A percentile compares a stretch with the other conserved stretches of the same genome.
Conservation (phyloP, 2,329 filamentous ascomycete species). For the Ilyonectria destructans region DNA sequence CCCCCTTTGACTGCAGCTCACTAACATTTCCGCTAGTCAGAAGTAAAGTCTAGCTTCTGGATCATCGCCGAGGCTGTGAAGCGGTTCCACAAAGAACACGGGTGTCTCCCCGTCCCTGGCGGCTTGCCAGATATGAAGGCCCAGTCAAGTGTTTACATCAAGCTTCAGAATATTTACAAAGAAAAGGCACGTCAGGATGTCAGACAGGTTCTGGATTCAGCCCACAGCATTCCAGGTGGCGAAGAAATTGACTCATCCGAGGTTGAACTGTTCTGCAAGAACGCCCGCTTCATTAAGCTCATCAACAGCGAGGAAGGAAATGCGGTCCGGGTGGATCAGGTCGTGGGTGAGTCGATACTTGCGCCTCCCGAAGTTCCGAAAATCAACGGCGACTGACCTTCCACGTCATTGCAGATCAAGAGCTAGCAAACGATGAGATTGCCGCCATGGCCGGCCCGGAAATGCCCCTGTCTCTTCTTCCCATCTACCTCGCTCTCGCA, state of each 20-base stretch:
- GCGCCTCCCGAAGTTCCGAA: neutral
- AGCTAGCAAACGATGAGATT: constrained; percentile 70
- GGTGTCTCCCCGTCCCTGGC: constrained; percentile 86
- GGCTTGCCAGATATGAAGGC: constrained; percentile 98
- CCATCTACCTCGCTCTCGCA: constrained; percentile 78
- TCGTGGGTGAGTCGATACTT: constrained; percentile 65
- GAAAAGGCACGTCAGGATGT: constrained; percentile 85
- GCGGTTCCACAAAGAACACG: constrained; percentile 81
- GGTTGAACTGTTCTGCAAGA: constrained; percentile 95
- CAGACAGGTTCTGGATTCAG: constrained; percentile 79
- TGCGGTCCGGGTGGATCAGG: constrained; percentile 66
- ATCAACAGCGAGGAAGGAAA: constrained; percentile 71
- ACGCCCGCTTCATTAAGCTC: constrained; percentile 92
- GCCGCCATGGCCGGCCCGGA: constrained; percentile 62
- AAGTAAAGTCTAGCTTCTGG: constrained; percentile 83
- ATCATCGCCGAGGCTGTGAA: constrained; percentile 86
- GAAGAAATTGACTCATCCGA: constrained; percentile 77
- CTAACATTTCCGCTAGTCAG: constrained; percentile 52
- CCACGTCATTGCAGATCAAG: constrained; percentile 60
- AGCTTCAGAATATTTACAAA: constrained; percentile 95
- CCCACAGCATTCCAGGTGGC: constrained; percentile 68
- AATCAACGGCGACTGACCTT: constrained; percentile 11
- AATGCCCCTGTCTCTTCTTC: constrained; percentile 73
- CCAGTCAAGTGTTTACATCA: constrained; percentile 89
- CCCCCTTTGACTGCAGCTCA: neutral